A percentile compares a stretch with the other conserved stretches of the same genome.
These are phyloP conservation scores for Filobasidium floriforme DNA, from an alignment of 768 basidiomycete genomes.

Conservation along the genomic window DNA sequence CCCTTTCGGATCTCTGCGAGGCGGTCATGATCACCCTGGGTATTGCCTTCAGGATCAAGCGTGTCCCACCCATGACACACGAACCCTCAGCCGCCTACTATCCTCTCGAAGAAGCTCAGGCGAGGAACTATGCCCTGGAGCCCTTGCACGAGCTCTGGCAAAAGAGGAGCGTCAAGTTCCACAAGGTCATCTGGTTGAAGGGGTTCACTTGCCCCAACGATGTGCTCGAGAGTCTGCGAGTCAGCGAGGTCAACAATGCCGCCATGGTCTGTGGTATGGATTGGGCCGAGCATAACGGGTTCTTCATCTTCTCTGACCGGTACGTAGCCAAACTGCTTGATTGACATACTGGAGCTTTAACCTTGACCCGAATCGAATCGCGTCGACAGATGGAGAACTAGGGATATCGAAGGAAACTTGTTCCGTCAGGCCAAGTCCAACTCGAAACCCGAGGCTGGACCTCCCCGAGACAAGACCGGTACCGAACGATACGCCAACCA, in stretches of 20 bases:
- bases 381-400: constrained; percentile 76
- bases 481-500: constrained; percentile 79
- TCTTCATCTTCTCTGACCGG: constrained; percentile 98
- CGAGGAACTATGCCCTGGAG: constrained; percentile 83
- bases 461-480: constrained; percentile 77
- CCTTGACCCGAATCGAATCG: background rate
- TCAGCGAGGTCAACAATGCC: constrained; percentile 81
- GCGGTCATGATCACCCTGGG: constrained; percentile 88
- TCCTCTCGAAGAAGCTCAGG: constrained; percentile 88
- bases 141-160: constrained; percentile 74
- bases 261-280: constrained; percentile 99
- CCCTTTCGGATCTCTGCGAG: constrained; percentile 87
- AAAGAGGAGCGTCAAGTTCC: constrained; percentile 72
- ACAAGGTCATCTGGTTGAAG: constrained; percentile 92
- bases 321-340: constrained; percentile 43
- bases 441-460: constrained; percentile 79
- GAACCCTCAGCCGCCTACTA: constrained; percentile 87
- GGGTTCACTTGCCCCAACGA: constrained; percentile 99
- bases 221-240: constrained; percentile 87
- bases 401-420: constrained; percentile 95
- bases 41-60: constrained; percentile 81
- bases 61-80: constrained; percentile 86
- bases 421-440: constrained; percentile 95
- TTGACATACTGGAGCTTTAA: background rate
- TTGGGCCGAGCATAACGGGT: constrained; percentile 95